Conservation (phyloP, 2,329 filamentous ascomycete genomes). For the Truncatella angustata region DNA sequence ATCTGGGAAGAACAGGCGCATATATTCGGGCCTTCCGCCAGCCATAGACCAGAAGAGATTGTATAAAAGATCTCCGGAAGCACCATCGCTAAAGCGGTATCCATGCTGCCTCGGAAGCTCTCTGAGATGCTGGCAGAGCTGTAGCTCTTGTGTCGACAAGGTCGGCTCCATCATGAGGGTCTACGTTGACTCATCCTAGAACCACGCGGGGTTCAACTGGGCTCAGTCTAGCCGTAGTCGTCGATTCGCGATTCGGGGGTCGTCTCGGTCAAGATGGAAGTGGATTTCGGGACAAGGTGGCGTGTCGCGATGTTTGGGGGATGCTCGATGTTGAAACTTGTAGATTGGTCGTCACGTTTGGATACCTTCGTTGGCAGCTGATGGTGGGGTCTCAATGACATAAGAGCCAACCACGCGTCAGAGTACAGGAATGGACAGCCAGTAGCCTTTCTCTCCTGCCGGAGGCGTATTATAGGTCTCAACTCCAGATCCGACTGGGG, state of each 20-base stretch:
- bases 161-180: slow-evolving; percentile 43
- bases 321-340: not conserved
- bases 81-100: slow-evolving; percentile 73
- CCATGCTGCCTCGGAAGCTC: slow-evolving; percentile 71
- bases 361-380: slow-evolving; percentile 1
- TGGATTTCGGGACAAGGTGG: not conserved
- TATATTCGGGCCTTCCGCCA: slow-evolving; percentile 68
- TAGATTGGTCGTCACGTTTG: not conserved
- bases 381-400: slow-evolving; percentile 3
- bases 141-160: slow-evolving; percentile 70
- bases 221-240: not conserved
- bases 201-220: not conserved
- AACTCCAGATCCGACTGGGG: no score
- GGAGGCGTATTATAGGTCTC: no score
- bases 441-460: no score
- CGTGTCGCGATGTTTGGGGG: not conserved
- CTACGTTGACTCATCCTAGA: slow-evolving; percentile 1
- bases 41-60: slow-evolving; percentile 87
- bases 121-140: slow-evolving; percentile 80
- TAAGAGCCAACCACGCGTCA: not conserved
- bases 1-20: slow-evolving; percentile 79
- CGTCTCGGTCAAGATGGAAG: not conserved
- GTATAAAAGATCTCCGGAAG: slow-evolving; percentile 69
- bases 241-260: not conserved
- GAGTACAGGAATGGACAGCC: no score